Evolutionary conservation across 495 filamentous ascomycete species (phyloP).

Genomic region (Xylaria venustula): DNA sequence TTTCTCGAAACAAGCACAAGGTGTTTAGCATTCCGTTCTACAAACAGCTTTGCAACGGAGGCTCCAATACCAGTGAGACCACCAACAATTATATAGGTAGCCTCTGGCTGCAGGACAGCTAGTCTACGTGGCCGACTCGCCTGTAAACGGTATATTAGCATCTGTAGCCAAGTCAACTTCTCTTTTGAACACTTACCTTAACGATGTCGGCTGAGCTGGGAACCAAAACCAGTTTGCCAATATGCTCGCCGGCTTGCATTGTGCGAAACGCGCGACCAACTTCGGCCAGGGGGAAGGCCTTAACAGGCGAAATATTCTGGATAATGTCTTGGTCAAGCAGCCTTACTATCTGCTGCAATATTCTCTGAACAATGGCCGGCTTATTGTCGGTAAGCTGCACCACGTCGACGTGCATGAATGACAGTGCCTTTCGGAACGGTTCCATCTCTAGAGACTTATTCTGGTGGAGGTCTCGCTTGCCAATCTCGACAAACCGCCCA

Average conservation of each 20-base stretch:
- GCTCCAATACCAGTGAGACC: conserved; percentile 45
- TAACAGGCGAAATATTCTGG: not conserved
- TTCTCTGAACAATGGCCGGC: not conserved
- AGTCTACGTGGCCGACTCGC: conserved; percentile 12
- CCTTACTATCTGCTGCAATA: not conserved
- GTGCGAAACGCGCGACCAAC: conserved; percentile 28
- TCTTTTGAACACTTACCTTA: not conserved
- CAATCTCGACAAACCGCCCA: conserved; percentile 55
- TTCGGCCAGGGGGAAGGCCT: not conserved
- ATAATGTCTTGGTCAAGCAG: not conserved
- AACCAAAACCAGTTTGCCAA: conserved; percentile 45
- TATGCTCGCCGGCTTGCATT: conserved; percentile 33
- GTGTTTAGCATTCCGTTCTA: conserved; percentile 43
- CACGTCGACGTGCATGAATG: conserved; percentile 24
- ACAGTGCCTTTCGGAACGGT: conserved; percentile 30
- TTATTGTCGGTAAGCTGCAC: not conserved
- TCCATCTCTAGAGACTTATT: conserved; percentile 37
- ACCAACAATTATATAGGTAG: conserved; percentile 42
- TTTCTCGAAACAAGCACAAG: conserved; percentile 47
- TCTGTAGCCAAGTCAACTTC: not conserved
- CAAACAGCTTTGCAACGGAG: conserved; percentile 46
- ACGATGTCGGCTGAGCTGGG: not conserved
- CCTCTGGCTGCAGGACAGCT: conserved; percentile 15
- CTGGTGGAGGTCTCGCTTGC: conserved; percentile 38
- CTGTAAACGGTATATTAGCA: not conserved